Percentiles rank a stretch among this genome's conserved stretches.
Evolutionary conservation across 2,329 filamentous ascomycete species (phyloP).

Genomic region (Beauveria sp.): DNA sequence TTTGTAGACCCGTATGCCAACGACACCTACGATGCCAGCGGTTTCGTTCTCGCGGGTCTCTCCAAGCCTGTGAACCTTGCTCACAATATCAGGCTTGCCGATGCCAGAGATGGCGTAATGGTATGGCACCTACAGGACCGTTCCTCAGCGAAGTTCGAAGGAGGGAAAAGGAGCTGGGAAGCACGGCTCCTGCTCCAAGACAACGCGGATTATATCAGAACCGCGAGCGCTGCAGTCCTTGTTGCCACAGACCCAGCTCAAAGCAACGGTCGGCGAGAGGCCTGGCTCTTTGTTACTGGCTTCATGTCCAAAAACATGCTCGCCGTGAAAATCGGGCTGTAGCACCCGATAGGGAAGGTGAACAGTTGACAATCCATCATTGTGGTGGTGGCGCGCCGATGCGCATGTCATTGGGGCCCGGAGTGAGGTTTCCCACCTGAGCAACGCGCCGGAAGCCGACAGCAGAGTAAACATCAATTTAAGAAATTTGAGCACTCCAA

Average conservation of each 20-base stretch:
- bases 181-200: slow-evolving; percentile 48
- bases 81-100: slow-evolving; percentile 21
- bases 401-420: not conserved
- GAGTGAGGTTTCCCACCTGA: not conserved
- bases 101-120: slow-evolving; percentile 33
- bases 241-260: slow-evolving; percentile 41
- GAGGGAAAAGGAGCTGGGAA: slow-evolving; percentile 27
- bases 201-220: slow-evolving; percentile 42
- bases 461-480: no score
- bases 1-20: slow-evolving; percentile 46
- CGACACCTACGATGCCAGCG: slow-evolving; percentile 39
- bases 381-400: not conserved
- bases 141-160: slow-evolving; percentile 9
- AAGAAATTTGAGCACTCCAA: no score
- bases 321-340: slow-evolving; percentile 49
- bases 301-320: slow-evolving; percentile 41
- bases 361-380: not conserved
- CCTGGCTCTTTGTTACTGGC: slow-evolving; percentile 52
- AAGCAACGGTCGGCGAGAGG: slow-evolving; percentile 37
- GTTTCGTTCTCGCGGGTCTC: slow-evolving; percentile 44
- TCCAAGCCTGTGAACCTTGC: slow-evolving; percentile 31
- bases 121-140: slow-evolving; percentile 34
- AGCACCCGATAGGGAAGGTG: slow-evolving; percentile 5
- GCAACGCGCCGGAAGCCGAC: no score
- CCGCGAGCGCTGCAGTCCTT: slow-evolving; percentile 43